Evolutionary conservation across 495 filamentous ascomycete species (phyloP).

Genomic region (Xylaria nigripes): DNA sequence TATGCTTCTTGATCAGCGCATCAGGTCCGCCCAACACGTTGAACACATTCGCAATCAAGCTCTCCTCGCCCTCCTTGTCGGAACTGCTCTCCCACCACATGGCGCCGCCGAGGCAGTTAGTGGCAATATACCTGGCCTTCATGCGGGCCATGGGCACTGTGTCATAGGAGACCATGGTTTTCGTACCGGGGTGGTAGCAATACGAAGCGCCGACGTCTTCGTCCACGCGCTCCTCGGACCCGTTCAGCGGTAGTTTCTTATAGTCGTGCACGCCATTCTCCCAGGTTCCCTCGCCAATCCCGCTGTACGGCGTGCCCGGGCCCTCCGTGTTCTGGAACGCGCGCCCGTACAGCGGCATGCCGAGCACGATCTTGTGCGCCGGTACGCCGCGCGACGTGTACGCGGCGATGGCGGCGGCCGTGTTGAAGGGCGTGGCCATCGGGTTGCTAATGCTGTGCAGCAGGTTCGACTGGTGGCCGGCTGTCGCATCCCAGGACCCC

Average conservation of each 20-base stretch:
- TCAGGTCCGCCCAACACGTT: constrained; percentile 45
- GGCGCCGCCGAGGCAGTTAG: constrained; percentile 61
- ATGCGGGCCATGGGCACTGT: constrained; percentile 52
- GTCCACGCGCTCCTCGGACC: constrained; percentile 46
- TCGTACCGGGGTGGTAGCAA: constrained; percentile 54
- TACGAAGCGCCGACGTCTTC: constrained; percentile 55
- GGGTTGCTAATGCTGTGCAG: constrained; percentile 49
- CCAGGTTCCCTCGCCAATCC: constrained; percentile 69
- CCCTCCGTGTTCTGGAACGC: constrained; percentile 74
- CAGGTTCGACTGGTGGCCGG: constrained; percentile 81
- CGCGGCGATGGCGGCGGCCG: constrained; percentile 52
- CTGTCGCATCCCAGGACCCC: constrained; percentile 63
- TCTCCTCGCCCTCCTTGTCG: constrained; percentile 59
- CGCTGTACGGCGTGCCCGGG: constrained; percentile 57
- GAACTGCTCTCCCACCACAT: constrained; percentile 98
- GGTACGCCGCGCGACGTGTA: constrained; percentile 60
- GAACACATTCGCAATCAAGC: constrained; percentile 64
- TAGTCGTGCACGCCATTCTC: constrained; percentile 87
- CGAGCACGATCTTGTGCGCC: constrained; percentile 67
- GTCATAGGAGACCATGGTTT: constrained; percentile 73
- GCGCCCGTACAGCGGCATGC: constrained; percentile 88
- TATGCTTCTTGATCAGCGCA: constrained; percentile 50
- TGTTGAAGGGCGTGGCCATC: constrained; percentile 64
- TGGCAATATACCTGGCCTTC: constrained; percentile 65
- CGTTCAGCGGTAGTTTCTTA: constrained; percentile 54